Evolutionary conservation across 2,329 filamentous ascomycete genomes (phyloP).

Genomic region (Anisogramma anomala): DNA sequence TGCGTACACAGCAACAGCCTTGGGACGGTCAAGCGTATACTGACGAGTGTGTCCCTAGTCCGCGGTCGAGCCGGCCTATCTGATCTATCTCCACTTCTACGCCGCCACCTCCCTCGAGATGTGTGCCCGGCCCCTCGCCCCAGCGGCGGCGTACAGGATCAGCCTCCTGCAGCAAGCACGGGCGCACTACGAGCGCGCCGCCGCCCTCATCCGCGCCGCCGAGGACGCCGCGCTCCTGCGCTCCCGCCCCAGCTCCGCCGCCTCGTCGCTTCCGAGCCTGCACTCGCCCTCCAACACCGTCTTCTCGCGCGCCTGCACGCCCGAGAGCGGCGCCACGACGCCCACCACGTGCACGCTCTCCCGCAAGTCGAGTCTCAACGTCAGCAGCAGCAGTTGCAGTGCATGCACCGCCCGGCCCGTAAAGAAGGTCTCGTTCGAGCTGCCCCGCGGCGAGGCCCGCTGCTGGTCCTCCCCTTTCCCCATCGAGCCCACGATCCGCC

Average conservation of each 20-base stretch:
- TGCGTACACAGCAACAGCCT: slow-evolving; percentile 20
- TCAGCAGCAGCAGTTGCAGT: slow-evolving; percentile 8
- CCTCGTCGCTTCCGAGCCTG: slow-evolving; percentile 25
- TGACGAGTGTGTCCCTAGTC: slow-evolving; percentile 18
- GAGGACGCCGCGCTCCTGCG: slow-evolving; percentile 29
- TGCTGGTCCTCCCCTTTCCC: slow-evolving; percentile 24
- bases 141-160: slow-evolving; percentile 33
- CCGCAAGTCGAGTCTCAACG: slow-evolving; percentile 22
- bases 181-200: slow-evolving; percentile 39
- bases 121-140: slow-evolving; percentile 38
- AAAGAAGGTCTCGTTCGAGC: slow-evolving; percentile 35
- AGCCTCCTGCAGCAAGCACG: slow-evolving; percentile 40
- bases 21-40: neutral
- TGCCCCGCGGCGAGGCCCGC: slow-evolving; percentile 23
- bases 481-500: slow-evolving; percentile 41
- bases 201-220: slow-evolving; percentile 34
- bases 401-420: slow-evolving; percentile 13
- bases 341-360: slow-evolving; percentile 32
- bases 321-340: slow-evolving; percentile 34
- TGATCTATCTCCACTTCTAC: slow-evolving; percentile 50
- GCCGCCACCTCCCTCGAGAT: slow-evolving; percentile 49
- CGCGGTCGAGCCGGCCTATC: slow-evolving; percentile 38
- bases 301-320: slow-evolving; percentile 31
- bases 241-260: slow-evolving; percentile 26
- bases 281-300: slow-evolving; percentile 37